Evolutionary conservation across 106 monocot species (phyloP), one percentile per base, ranked within the genome.

Genomic region (Alisma plantagoaquatica): DNA sequence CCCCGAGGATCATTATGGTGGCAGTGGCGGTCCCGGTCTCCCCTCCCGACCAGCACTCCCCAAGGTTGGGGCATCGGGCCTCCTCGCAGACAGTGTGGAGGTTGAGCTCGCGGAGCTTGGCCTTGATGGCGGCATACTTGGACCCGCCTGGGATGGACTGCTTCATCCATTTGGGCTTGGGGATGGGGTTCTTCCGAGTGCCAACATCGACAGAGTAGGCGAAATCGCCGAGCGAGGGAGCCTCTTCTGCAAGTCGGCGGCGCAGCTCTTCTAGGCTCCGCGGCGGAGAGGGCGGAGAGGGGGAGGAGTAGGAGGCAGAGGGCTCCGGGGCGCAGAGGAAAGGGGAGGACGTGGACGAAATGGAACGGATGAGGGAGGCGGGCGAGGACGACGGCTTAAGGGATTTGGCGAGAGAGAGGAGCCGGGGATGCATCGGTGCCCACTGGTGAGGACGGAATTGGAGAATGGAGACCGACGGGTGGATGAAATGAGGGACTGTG

Each of bases 71-170:
- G 56, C 92, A 93, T 63, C 71, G 56, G 20, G 92, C 92, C 76
- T 93, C 92, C 83, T 93, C 92, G 67, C 92, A 93, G 1, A 93
- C 92, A 0, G 92, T 93, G 50, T 93, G 92, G 12, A 93, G 79
- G 45, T 83, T 93, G 16, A 82, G 66, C 62, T 93, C 83, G 63
- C 87, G 65, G 33, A 93, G 58, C 55, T 83, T 87, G 10, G 83
- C 73, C 83, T 87, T 87, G 63, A 93, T 93, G 41, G 76, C 80
- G 10, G 87, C 80, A 66, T 87, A 93, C 69, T 83, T 83, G 28
- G 82, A 10, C 6, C 92, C 92, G 1, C 92, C 92, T 3, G 92
- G 92, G 44, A 87, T 59, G 11, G 74, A 58, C 60, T 71, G 73
- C 74, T 80, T 83, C 92, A 93, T 93, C 92, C 92, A 93, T 35